Conservation (phyloP, 2,329 filamentous ascomycete genomes). For the Fusarium domesticum region DNA sequence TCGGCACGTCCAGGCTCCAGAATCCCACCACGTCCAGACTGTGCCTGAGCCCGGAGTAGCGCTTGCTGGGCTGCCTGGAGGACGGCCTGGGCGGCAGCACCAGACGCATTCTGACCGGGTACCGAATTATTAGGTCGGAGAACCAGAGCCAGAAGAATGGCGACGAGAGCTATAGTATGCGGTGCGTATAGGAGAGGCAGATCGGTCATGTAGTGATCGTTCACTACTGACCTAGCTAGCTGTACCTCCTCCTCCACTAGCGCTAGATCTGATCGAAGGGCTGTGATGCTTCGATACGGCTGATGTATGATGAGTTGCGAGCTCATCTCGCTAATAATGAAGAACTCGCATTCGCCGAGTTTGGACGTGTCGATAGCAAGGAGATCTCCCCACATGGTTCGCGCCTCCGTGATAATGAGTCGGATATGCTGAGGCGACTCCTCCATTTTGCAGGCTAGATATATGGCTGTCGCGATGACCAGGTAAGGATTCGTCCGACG, state of each 20-base stretch:
- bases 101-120: conserved; percentile 30
- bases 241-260: conserved; percentile 75
- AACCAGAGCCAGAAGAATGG: conserved; percentile 80
- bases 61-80: conserved; percentile 51
- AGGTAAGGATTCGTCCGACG: conserved; percentile 91
- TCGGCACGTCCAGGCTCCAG: conserved; percentile 22
- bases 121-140: conserved; percentile 57
- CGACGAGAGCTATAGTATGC: conserved; percentile 84
- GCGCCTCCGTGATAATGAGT: conserved; percentile 81
- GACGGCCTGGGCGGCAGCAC: conserved; percentile 38
- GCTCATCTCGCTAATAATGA: conserved; percentile 84
- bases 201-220: conserved; percentile 91
- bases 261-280: conserved; percentile 65
- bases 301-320: conserved; percentile 88
- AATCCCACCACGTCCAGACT: conserved; percentile 22
- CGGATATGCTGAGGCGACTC: conserved; percentile 96
- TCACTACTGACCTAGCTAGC: conserved; percentile 79
- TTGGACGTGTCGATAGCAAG: conserved; percentile 75
- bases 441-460: conserved; percentile 97
- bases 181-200: conserved; percentile 81
- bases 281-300: conserved; percentile 77
- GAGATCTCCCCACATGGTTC: conserved; percentile 78
- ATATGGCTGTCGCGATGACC: conserved; percentile 87
- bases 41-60: conserved; percentile 45
- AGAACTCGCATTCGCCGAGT: conserved; percentile 92